Base-by-base conservation (phyloP, 176 grass and related monocot genomes). In the Avena atlantica region DNA sequence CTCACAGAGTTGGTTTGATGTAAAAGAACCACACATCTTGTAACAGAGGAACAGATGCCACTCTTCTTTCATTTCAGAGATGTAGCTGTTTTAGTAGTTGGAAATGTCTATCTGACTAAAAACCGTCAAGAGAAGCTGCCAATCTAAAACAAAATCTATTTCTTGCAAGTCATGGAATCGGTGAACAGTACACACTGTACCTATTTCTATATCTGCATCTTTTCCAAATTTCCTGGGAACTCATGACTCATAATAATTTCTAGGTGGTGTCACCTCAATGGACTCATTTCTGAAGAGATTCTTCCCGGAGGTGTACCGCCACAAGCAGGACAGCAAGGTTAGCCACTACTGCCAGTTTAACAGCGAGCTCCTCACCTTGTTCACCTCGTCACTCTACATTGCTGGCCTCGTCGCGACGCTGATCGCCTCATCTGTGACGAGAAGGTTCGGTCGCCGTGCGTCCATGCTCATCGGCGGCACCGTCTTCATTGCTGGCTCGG, bases 351-450 rank as follows among this genome's bases (percentile, higher is more conserved):
- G 94, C 55, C 58, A 24, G 68, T 98, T 98, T 77, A 55, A 98
- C 77, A 96, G 89, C 72, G 84, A 94, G 89, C 89, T 98, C 61
- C 87, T 98, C 81, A 94, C 88, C 31, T 14, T 88, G 8, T 98
- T 98, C 94, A 98, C 92, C 2, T 96, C 90, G 2, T 96, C 90
- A 10, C 87, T 98, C 60, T 96, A 98, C 87, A 80, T 93, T 2
- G 92, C 90, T 1, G 94, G 97, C 13, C 94, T 98, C 15, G 9
- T 94, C 4, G 92, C 92, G 0, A 91, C 92, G 1, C 64, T 96
- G n/a, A 12, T 86, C 25, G 94, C 92, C 3, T 91, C 97, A 0
- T 78, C 50, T 12, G 78, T 98, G 34, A 96, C 92, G 16, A 78
- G 87, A 79, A 90, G 75, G 79, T 88, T 86, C 15, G 92, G 96